Percentiles rank a stretch among this genome's conserved stretches.
Conservation (phyloP, 176 grass and related monocot species). For the Alloteropsis semialata region DNA sequence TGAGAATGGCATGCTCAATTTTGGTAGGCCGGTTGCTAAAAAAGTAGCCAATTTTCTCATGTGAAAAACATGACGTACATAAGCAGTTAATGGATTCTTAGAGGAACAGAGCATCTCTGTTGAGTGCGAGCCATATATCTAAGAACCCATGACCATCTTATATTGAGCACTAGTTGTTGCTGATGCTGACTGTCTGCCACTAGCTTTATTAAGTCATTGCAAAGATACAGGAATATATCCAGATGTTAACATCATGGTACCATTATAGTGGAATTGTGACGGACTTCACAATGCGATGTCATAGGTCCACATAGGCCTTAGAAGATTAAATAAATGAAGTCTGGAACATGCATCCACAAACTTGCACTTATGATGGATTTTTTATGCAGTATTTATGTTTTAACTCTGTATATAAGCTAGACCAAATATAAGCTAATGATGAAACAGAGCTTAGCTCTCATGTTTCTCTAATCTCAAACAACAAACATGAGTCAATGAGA, state of each 20-base stretch:
- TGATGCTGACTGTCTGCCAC: slow-evolving; percentile 13
- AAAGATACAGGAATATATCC: not conserved
- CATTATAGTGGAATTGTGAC: not conserved
- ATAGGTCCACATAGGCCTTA: not conserved
- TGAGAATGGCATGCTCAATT: too few species aligned
- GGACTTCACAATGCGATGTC: not conserved
- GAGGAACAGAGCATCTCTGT: slow-evolving; percentile 14
- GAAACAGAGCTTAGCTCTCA: not conserved
- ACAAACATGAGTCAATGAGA: not conserved
- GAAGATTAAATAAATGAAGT: not conserved
- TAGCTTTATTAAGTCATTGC: not conserved
- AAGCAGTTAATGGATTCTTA: not conserved
- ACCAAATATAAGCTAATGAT: not conserved
- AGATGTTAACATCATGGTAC: not conserved
- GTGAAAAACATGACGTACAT: not conserved
- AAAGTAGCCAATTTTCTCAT: not conserved
- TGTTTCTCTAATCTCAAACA: not conserved
- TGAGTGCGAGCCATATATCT: not conserved
- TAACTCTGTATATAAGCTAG: not conserved
- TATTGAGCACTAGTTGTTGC: not conserved
- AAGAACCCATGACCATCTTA: not conserved
- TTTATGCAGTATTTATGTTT: not conserved
- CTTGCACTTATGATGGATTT: not conserved
- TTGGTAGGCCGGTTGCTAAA: too few species aligned
- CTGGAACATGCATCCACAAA: not conserved